Base-by-base conservation (phyloP, 768 basidiomycete genomes). In the Cystobasidium onofrii region DNA sequence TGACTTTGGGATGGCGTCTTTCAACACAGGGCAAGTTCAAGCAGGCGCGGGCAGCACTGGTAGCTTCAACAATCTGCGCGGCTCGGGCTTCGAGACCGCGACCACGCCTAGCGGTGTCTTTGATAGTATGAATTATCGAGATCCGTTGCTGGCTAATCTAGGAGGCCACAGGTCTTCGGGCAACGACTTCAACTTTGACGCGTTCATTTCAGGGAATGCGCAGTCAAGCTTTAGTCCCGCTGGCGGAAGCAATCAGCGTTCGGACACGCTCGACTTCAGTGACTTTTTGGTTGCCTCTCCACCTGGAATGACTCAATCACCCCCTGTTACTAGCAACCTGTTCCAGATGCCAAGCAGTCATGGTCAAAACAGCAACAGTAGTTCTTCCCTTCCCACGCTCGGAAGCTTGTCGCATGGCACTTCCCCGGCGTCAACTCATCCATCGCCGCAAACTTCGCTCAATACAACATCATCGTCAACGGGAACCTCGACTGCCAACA, bases 101-200 rank as follows among this genome's bases (percentile, higher is more conserved):
- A 71, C 34, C n/a, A 71, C 69, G 27, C 69, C 69, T 27, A 71
- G 69, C 39, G 39, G 9, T 4, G 65, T 52, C n/a, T 71, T 71
- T 54, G 69, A 71, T 27, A 12, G 23, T 7, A 71, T 71, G 69
- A 71, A 71, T 41, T 71, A 71, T 60, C 69, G 69, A 12, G 69
- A 71, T 41, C 52, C 52, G 4, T 36, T 71, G 15, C 52, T 71
- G 20, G 31, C 54, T 44, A 57, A 46, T 46, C 25, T 64, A 15
- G 63, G 43, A 6, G 63, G 36, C 7, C 15, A 25, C 10, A 25
- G 12, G n/a, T 9, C 23, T 9, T 27, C 39, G 6, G 69, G 44
- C 36, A 29, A 57, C 41, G 39, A 46, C 2, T 36, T 55, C 52
- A 55, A 67, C 27, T 52, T 67, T 36, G 46, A 18, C 23, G 27